Evolutionary conservation across 2,329 filamentous ascomycete species (phyloP), one percentile per base, ranked within the genome.

Genomic region (Tolypocladium nubicola): DNA sequence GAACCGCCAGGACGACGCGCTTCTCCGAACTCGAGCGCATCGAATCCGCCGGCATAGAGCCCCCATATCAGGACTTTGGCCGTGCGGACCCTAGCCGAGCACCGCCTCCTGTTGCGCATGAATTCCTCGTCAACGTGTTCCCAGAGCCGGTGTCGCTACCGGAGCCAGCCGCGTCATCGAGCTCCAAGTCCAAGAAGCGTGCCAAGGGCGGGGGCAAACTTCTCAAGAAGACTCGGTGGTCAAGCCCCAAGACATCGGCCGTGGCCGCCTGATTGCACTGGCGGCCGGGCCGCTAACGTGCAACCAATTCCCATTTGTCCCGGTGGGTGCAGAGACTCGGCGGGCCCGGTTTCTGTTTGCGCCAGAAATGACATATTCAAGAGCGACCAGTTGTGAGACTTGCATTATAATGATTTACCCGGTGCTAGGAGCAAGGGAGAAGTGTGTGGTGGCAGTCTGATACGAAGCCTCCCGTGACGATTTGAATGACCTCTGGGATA

Each of bases 1-100:
- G 38, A 55, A 57, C 41, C n/a, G 40, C 61, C 52, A 63, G 63
- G 56, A 58, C 60, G 26, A 61, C 64, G n/a, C 62, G 65, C n/a
- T 68, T 70, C 56, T 61, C 65, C 1, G 69, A 70, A 50, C 55
- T 69, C 19, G 67, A 69, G 53, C 64, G 64, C 9, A 70, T 71
- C 53, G 62, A 68, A n/a, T 66, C 69, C 3, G 58, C 40, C 21
- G 52, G 64, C 52, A 47, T 64, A 1, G 64, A 63, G 54, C 23
- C 60, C 49, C n/a, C 55, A 55, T 16, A 41, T 54, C n/a, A 43
- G 14, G 39, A 57, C 16, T 57, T 56, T 23, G n/a, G 57, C 45
- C 30, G 53, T 40, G 54, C 54, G n/a, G 56, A 58, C 50, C 53
- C 56, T 37, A 50, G 57, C 45, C 57, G 56, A 52, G 55, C 61